Conservation (phyloP, 805 yeast genomes). For the Cyberlindnera sargentensis region DNA sequence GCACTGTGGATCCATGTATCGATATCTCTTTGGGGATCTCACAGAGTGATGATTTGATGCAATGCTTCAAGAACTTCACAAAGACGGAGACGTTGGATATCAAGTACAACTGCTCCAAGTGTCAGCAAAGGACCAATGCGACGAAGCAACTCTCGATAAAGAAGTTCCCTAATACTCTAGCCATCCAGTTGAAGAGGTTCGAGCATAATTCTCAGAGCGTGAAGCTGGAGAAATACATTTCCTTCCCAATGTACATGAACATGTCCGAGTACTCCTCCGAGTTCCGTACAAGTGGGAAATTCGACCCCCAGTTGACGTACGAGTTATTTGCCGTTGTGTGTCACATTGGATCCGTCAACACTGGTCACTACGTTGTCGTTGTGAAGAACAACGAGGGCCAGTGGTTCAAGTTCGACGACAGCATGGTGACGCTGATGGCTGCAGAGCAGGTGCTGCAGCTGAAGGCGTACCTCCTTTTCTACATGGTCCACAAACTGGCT, state of each 20-base stretch:
- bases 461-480: conserved; percentile 76
- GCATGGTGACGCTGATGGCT: conserved; percentile 61
- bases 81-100: conserved; percentile 69
- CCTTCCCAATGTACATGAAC: conserved; percentile 67
- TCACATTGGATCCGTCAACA: conserved; percentile 89
- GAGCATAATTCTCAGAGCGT: conserved; percentile 34
- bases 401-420: conserved; percentile 93
- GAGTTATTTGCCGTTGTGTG: conserved; percentile 84
- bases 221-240: conserved; percentile 70
- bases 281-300: conserved; percentile 13
- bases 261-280: conserved; percentile 49
- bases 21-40: conserved; percentile 78
- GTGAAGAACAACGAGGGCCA: conserved; percentile 64
- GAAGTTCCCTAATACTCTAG: conserved; percentile 67
- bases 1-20: conserved; percentile 80
- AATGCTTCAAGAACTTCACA: conserved; percentile 75
- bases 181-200: conserved; percentile 75
- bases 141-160: conserved; percentile 64
- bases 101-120: conserved; percentile 60
- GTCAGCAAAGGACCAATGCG: conserved; percentile 58
- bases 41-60: conserved; percentile 38
- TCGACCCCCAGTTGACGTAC: conserved; percentile 42
- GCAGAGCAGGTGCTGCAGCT: conserved; percentile 59
- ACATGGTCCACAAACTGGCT: conserved; percentile 33
- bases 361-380: conserved; percentile 88